Percentiles rank a stretch among this genome's conserved stretches.
Conservation (phyloP, 495 filamentous ascomycete genomes). For the Terfezia boudieri region DNA sequence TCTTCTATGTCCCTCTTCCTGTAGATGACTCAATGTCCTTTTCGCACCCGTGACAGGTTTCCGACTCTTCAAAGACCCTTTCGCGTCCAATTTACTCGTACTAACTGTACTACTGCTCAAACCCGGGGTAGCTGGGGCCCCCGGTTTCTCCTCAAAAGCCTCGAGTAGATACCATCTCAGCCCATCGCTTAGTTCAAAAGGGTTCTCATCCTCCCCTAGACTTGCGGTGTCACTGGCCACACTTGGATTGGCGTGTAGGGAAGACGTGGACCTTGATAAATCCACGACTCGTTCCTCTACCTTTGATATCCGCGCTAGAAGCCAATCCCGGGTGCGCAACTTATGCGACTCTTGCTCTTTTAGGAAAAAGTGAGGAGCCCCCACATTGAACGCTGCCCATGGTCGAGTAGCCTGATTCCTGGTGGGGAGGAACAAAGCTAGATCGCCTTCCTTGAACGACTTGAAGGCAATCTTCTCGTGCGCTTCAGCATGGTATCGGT, state of each 20-base stretch:
- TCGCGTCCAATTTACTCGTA: constrained; percentile 66
- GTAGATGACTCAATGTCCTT: constrained; percentile 8
- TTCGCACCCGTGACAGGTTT: constrained; percentile 17
- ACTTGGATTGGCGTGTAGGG: constrained; percentile 16
- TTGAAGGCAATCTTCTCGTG: constrained; percentile 95
- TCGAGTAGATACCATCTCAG: constrained; percentile 91
- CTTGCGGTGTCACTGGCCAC: constrained; percentile 15
- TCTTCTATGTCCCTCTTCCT: not conserved
- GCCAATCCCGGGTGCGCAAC: constrained; percentile 64
- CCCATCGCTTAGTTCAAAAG: constrained; percentile 89
- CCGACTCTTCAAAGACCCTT: constrained; percentile 25
- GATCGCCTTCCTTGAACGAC: constrained; percentile 87
- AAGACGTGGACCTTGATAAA: constrained; percentile 50
- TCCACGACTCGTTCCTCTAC: constrained; percentile 89
- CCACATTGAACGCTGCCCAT: constrained; percentile 97
- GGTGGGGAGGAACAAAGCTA: constrained; percentile 87
- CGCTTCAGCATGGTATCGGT: constrained; percentile 62
- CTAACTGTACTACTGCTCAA: constrained; percentile 75
- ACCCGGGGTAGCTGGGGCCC: constrained; percentile 80
- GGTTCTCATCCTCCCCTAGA: constrained; percentile 73
- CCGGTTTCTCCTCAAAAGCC: constrained; percentile 77
- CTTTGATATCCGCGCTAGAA: constrained; percentile 78
- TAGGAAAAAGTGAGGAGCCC: constrained; percentile 88
- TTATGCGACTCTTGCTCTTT: constrained; percentile 80
- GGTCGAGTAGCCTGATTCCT: constrained; percentile 79